Base-by-base conservation (phyloP, 148 eudicot species). In the Camellia sinensis region DNA sequence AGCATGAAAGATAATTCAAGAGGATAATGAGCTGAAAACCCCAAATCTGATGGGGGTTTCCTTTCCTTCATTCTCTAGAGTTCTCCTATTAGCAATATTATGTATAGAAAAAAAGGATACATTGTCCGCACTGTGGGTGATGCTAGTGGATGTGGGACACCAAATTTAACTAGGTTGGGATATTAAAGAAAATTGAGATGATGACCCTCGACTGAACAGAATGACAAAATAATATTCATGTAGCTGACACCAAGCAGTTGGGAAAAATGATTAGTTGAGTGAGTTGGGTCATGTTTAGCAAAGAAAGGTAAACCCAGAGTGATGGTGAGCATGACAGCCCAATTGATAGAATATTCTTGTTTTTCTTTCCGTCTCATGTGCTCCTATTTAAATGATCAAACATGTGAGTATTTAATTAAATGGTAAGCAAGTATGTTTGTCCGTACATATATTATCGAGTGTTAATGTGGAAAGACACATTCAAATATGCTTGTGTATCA, bases 241-340 rank as follows among this genome's bases (percentile, higher is more conserved):
- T 21, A 50, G 75, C 59, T 41, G 4, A 50, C 59, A 40, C 29
- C 73, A 70, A 70, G 29, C 29, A 17, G 19, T 21, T 13, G 13
- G 41, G 14, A 5, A 46, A 70, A 45, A 21, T 13, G 59, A 12
- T 19, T 48, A 48, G 19, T 69, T 12, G 14, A 60, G 41, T 15
- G 43, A 5, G 10, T 15, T 3, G 17, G 14, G 6, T 8, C 17
- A 15, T 54, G 21, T 50, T n/a, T 48, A 71, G 74, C 43, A 50
- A 52, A 60, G 74, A 76, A 19, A 50, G 44, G 67, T n/a, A 43
- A 75, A 22, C 15, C 13, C 21, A 76, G 37, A 65, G 37, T 19
- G 79, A 75, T 61, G 15, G 14, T 21, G 22, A 46, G 15, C 45
- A 60, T 44, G 29, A 61, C 79, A 76, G 53, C 44, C 56, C 68